Conservation (phyloP, 192 early-diverging fungal species). For the Backusella sp. region DNA sequence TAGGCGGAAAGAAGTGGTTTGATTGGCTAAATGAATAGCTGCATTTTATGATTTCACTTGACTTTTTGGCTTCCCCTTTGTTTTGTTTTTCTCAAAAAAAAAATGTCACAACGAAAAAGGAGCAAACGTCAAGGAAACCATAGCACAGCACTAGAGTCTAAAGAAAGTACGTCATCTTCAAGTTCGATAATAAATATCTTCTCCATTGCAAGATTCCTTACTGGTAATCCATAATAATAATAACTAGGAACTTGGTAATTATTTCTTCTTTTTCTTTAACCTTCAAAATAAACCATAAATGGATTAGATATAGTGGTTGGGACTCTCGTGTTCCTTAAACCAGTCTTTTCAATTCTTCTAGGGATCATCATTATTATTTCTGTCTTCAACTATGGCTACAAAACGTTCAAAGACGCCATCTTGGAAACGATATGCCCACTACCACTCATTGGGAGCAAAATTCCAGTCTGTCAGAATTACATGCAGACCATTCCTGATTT, state of each 20-base stretch:
- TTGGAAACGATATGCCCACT: background rate
- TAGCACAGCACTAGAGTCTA: background rate
- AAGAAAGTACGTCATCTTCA: background rate
- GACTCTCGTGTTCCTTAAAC: background rate
- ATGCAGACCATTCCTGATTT: conserved; percentile 44
- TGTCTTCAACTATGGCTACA: background rate
- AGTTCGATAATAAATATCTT: background rate
- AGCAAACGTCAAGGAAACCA: background rate
- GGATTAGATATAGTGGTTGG: background rate
- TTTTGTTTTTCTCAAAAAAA: background rate
- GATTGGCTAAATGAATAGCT: too few species aligned
- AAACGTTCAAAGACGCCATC: background rate
- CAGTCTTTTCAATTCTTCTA: background rate
- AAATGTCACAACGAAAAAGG: background rate
- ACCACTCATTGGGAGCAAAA: background rate
- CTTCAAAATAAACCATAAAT: background rate
- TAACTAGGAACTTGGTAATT: background rate
- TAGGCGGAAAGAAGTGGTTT: too few species aligned
- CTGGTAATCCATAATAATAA: background rate
- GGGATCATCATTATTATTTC: background rate
- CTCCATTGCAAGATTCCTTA: background rate
- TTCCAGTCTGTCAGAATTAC: background rate
- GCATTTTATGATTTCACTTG: background rate
- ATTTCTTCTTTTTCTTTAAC: background rate
- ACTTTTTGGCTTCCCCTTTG: background rate